phyloP scores from a whole-genome alignment of 495 filamentous ascomycete genomes.

The Bryoglossum gracile region DNA sequence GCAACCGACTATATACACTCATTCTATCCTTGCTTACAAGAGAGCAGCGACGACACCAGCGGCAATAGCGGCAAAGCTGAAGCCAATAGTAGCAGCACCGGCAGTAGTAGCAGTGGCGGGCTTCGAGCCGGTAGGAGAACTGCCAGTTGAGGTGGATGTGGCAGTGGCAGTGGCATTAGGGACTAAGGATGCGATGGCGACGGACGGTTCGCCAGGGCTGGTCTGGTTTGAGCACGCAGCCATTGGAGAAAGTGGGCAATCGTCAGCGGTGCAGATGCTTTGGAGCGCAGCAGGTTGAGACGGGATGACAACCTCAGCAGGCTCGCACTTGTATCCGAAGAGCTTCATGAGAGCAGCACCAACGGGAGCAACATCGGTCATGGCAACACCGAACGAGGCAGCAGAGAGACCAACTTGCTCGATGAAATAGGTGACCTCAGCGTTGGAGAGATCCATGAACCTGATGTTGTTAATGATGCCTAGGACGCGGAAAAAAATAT shows the following conservation, averaged over 20 bases:
- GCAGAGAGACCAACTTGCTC: constrained; percentile 43
- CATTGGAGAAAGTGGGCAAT: constrained; percentile 31
- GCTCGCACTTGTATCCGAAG: constrained; percentile 41
- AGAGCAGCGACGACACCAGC: constrained; percentile 23
- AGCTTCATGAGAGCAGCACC: constrained; percentile 32
- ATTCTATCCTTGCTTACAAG: constrained; percentile 7
- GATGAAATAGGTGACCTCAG: constrained; percentile 47
- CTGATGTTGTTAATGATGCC: constrained; percentile 20
- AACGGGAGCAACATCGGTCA: constrained; percentile 32
- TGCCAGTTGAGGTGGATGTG: not conserved
- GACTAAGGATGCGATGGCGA: constrained; percentile 2
- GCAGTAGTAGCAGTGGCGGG: constrained; percentile 8
- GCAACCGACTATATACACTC: too few relatives aligned
- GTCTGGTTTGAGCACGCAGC: constrained; percentile 27
- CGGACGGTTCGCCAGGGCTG: constrained; percentile 11
- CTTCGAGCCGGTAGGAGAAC: constrained; percentile 1
- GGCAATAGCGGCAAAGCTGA: constrained; percentile 21
- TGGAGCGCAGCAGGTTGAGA: constrained; percentile 36
- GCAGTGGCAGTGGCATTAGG: constrained; percentile 7
- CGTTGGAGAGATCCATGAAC: constrained; percentile 46
- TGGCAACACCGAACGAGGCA: constrained; percentile 44
- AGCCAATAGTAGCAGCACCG: constrained; percentile 8
- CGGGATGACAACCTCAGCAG: constrained; percentile 25
- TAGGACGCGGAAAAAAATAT: too few relatives aligned
- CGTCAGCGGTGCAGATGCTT: constrained; percentile 34